phyloP scores from a whole-genome alignment of 495 filamentous ascomycete species.

The Hypoxylon cercidicola region DNA sequence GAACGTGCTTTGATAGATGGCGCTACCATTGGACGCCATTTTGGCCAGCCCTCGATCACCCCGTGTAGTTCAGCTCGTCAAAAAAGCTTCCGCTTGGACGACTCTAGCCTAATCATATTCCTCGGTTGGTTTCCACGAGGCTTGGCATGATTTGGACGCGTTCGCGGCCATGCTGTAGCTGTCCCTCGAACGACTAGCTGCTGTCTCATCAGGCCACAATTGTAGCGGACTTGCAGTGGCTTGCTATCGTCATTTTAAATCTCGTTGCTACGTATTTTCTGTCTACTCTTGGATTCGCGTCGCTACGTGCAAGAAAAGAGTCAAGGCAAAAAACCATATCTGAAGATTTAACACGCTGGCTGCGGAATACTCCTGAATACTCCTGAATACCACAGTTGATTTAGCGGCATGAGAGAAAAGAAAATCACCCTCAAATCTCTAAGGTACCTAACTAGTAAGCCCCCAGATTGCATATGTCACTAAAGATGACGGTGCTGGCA shows the following conservation, averaged over 20 bases:
- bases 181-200: not conserved
- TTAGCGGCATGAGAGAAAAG: too few relatives aligned
- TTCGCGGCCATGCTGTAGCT: not conserved
- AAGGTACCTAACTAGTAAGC: not conserved
- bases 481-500: not conserved
- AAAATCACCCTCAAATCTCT: not conserved
- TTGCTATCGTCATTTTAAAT: not conserved
- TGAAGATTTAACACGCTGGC: not conserved
- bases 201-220: not conserved
- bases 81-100: not conserved
- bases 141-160: not conserved
- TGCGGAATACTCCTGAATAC: not conserved
- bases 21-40: not conserved
- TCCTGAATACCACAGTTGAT: too few relatives aligned
- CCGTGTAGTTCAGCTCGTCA: not conserved
- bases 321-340: not conserved
- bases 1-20: not conserved
- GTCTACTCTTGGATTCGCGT: not conserved
- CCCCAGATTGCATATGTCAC: not conserved
- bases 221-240: not conserved
- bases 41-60: not conserved
- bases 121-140: not conserved
- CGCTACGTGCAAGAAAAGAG: not conserved
- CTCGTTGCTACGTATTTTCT: not conserved
- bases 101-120: not conserved